Conservation (phyloP, 1,284 basidiomycete genomes). For the Dichomitus squalens region DNA sequence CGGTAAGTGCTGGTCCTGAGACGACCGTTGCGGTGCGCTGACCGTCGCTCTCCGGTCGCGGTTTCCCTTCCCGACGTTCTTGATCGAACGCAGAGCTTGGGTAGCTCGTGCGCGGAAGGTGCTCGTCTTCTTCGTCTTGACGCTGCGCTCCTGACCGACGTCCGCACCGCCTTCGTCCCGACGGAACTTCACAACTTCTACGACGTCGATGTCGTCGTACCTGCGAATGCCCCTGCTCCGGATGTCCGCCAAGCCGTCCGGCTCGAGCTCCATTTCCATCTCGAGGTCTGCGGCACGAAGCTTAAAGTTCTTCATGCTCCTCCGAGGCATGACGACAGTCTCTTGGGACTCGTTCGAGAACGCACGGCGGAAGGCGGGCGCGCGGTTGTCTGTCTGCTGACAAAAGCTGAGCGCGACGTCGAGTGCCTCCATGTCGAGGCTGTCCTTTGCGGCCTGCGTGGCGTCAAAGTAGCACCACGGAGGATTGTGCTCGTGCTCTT, state of each 20-base stretch:
- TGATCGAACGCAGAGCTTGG: constrained; percentile 63
- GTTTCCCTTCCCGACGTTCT: constrained; percentile 46
- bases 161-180: constrained; percentile 42
- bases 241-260: constrained; percentile 21
- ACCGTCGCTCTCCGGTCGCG: constrained; percentile 17
- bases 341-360: constrained; percentile 31
- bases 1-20: not conserved
- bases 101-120: constrained; percentile 61
- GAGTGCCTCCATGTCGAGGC: constrained; percentile 44
- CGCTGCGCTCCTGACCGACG: constrained; percentile 21
- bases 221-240: constrained; percentile 10
- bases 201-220: constrained; percentile 49
- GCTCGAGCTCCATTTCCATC: constrained; percentile 14
- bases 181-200: constrained; percentile 70
- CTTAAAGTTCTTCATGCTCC: constrained; percentile 6
- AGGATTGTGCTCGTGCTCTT: constrained; percentile 56
- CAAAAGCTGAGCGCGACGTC: constrained; percentile 42
- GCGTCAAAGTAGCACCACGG: constrained; percentile 72
- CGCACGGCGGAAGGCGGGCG: constrained; percentile 35
- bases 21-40: constrained; percentile 12
- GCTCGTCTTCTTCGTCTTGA: constrained; percentile 45
- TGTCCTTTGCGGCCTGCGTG: constrained; percentile 33
- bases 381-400: constrained; percentile 35
- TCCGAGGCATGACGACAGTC: constrained; percentile 36
- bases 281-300: constrained; percentile 1